Evolutionary conservation across 106 monocot genomes (phyloP), one percentile per base, ranked within the genome.

Genomic region (Allium fistulosum): DNA sequence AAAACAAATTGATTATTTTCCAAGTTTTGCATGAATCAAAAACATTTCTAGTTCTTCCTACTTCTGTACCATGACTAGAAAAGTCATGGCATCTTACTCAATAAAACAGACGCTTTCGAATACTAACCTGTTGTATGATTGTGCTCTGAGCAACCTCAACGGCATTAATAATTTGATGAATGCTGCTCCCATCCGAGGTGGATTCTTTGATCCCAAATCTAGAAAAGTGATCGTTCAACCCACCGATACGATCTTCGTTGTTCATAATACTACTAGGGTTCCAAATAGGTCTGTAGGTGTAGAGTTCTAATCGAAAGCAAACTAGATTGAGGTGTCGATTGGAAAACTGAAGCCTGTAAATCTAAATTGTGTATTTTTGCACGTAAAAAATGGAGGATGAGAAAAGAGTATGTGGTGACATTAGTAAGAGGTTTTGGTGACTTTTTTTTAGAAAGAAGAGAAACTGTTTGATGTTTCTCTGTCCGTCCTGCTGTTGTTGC

Each of bases 101-200:
- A 53, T 10, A 53, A 53, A 53, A 53, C 52, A 66, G 48, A n/a
- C 47, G 17, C 17, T 26, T 22, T 22, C 22, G 22, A 22, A 56
- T 26, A 79, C 71, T 51, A 16, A 94, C 93, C 90, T 90, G 94
- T 16, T 81, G 75, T 58, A 69, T 84, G 82, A 94, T 94, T 15
- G 84, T 78, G 74, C 62, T 67, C 72, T 90, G 90, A 7, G 94
- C 94, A 59, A 78, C 87, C 74, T 94, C 90, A 48, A 94, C 84
- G 12, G 94, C 94, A 72, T 65, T 75, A 68, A 90, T 78, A 17
- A 90, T 84, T 72, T 90, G 87, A 57, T 74, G 53, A 16, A 94
- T 65, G 75, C 78, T 73, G 18, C 75, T 79, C 18, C 79, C 76
- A 15, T 11, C 14, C 15, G 22, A 51, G 18, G 68, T 15, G 17